Percentiles rank a stretch among this genome's conserved stretches.
These are phyloP conservation scores for Lachancea mirantina DNA, from an alignment of 805 yeast species.

Conservation along the genomic window DNA sequence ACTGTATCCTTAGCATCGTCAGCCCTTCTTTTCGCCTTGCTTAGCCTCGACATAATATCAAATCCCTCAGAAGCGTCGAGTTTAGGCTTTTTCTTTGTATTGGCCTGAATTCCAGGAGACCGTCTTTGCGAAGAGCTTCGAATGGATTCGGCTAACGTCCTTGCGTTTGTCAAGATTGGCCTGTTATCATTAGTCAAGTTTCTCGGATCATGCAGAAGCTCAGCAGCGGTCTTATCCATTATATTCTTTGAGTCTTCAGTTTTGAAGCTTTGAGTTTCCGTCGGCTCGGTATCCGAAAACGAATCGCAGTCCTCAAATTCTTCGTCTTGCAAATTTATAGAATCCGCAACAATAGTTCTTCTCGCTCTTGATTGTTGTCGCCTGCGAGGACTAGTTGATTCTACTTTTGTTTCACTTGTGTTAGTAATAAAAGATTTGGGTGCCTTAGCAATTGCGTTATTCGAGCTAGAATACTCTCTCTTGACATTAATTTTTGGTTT, in stretches of 20 bases:
- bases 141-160: conserved; percentile 24
- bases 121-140: conserved; percentile 4
- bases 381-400: conserved; percentile 2
- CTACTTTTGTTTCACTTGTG: not conserved
- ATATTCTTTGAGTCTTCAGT: not conserved
- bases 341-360: conserved; percentile 14
- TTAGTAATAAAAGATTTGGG: not conserved
- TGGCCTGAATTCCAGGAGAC: not conserved
- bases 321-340: conserved; percentile 14
- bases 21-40: conserved; percentile 26
- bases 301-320: too few relatives aligned
- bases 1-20: conserved; percentile 8
- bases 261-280: too few relatives aligned
- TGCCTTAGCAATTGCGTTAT: not conserved
- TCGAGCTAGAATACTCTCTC: not conserved
- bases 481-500: too few relatives aligned
- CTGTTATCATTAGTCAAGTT: conserved; percentile 24
- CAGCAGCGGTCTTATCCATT: conserved; percentile 28
- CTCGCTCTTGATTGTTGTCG: conserved; percentile 3
- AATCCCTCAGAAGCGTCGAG: conserved; percentile 18
- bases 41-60: conserved; percentile 27
- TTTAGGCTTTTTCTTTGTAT: conserved; percentile 14
- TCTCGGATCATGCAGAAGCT: conserved; percentile 27
- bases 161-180: conserved; percentile 28
- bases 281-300: too few relatives aligned